phyloP scores from a whole-genome alignment of 2,329 filamentous ascomycete genomes.

The Sporothrix curviconia region DNA sequence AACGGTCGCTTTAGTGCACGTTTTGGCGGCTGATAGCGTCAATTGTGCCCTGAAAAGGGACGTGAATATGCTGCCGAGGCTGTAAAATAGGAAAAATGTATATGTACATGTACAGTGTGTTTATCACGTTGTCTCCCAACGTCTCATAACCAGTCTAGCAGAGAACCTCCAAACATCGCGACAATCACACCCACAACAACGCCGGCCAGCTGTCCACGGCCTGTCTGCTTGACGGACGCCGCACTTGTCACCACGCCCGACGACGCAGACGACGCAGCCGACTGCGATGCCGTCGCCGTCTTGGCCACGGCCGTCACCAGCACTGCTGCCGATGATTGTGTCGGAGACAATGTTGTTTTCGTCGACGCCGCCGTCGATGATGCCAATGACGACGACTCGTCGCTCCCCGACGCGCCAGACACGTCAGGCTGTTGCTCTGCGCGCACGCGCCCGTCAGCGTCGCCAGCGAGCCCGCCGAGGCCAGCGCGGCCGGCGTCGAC shows the following conservation, averaged over 20 bases:
- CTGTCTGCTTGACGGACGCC: not conserved
- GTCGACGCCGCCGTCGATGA: not conserved
- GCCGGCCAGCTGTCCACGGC: not conserved
- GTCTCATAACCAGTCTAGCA: constrained; percentile 1
- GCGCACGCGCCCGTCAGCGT: constrained; percentile 17
- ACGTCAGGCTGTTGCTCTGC: not conserved
- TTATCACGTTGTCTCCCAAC: too few species aligned
- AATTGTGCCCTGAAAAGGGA: too few species aligned
- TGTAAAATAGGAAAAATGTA: too few species aligned
- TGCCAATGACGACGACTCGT: not conserved
- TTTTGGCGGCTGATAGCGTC: too few species aligned
- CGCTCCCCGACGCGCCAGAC: not conserved
- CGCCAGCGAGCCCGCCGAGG: constrained; percentile 10
- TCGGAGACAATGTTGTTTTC: not conserved
- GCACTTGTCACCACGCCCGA: not conserved
- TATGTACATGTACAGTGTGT: too few species aligned
- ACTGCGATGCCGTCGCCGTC: not conserved
- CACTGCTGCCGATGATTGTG: not conserved
- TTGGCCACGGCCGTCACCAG: not conserved
- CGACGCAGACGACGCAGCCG: too few species aligned
- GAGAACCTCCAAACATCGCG: not conserved
- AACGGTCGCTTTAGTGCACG: too few species aligned
- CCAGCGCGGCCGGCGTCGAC: constrained; percentile 34
- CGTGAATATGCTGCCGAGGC: too few species aligned
- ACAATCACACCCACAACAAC: not conserved